Percentiles rank a stretch among this genome's conserved stretches.
Conservation (phyloP, 116 monocot genomes). For the Posidonia oceanica region DNA sequence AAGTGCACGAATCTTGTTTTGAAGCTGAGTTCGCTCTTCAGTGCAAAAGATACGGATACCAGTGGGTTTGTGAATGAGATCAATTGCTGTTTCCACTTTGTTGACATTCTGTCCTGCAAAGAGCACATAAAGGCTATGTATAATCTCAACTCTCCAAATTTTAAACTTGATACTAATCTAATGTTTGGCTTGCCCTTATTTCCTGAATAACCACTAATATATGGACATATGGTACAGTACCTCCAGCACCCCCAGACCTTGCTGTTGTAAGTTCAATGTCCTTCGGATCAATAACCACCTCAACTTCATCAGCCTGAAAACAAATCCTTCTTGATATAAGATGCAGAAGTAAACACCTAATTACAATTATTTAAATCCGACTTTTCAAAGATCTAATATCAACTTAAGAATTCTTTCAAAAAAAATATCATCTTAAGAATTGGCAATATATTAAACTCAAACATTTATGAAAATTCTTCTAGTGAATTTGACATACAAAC, state of each 20-base stretch:
- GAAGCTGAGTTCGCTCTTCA: constrained; percentile 85
- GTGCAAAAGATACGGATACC: constrained; percentile 96
- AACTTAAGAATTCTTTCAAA: no score
- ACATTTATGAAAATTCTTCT: no score
- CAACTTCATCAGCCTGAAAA: constrained; percentile 88
- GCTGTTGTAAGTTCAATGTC: constrained; percentile 92
- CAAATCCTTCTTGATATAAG: not conserved
- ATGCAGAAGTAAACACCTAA: not conserved
- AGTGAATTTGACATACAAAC: no score
- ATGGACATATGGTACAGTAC: constrained; percentile 15
- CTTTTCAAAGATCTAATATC: no score
- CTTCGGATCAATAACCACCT: constrained; percentile 89
- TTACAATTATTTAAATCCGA: no score
- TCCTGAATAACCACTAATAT: not conserved
- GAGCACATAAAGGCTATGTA: not conserved
- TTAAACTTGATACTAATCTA: no score
- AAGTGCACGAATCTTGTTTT: constrained; percentile 73
- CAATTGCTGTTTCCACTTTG: constrained; percentile 96
- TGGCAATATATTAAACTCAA: no score
- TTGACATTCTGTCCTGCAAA: constrained; percentile 96
- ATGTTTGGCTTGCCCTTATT: no score
- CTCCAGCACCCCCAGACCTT: constrained; percentile 98
- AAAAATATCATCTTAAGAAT: no score
- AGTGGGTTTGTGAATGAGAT: constrained; percentile 91
- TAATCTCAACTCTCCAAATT: no score